A percentile compares a stretch with the other conserved stretches of the same genome.
These are phyloP conservation scores for Podaxis rugospora DNA, from an alignment of 768 basidiomycete species.

Conservation along the genomic window DNA sequence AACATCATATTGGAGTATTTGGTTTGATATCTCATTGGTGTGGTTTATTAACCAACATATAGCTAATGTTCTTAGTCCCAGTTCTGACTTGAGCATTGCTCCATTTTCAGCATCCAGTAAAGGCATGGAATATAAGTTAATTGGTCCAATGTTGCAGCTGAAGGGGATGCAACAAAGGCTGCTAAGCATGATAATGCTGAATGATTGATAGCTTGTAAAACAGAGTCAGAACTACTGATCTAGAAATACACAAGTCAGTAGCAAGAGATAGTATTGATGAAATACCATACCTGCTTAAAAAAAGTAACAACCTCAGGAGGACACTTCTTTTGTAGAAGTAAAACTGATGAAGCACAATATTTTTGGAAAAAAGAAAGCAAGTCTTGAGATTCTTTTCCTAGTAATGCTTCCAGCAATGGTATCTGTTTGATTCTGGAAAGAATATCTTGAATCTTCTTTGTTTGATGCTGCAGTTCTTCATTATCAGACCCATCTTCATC, in stretches of 20 bases:
- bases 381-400: background rate
- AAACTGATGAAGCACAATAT: background rate
- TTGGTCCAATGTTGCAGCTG: too few species aligned
- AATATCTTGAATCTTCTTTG: too few species aligned
- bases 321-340: background rate
- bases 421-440: too few species aligned
- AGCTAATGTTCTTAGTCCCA: too few species aligned
- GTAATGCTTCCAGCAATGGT: background rate
- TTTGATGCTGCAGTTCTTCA: too few species aligned
- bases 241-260: slow-evolving; percentile 7
- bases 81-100: too few species aligned
- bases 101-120: too few species aligned
- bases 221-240: background rate
- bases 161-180: slow-evolving; percentile 33
- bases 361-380: background rate
- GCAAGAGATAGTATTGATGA: background rate
- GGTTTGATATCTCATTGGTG: too few species aligned
- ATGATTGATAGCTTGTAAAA: background rate
- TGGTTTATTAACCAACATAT: too few species aligned
- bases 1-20: too few species aligned
- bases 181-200: slow-evolving; percentile 24
- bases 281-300: background rate
- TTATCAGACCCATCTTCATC: too few species aligned
- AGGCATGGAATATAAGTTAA: too few species aligned
- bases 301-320: background rate